Evolutionary conservation across 2,329 filamentous ascomycete species (phyloP).

Genomic region (Fragosphaeria purpurea): DNA sequence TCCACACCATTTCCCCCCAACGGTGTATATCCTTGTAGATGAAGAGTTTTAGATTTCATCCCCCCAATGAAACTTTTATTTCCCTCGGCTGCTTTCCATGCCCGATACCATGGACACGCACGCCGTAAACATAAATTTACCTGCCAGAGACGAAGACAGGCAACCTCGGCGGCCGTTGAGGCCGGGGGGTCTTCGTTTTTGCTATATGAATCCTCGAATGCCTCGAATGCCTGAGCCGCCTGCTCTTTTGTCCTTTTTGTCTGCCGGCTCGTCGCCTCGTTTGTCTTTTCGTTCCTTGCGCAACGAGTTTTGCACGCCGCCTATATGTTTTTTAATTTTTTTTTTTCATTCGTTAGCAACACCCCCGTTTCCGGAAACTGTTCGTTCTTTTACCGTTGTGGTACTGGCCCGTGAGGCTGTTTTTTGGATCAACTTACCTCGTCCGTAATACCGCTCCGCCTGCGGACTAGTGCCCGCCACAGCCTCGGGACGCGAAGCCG

Average conservation of each 20-base stretch:
- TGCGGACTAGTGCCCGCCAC: slow-evolving; percentile 26
- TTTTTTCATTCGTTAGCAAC: slow-evolving; percentile 20
- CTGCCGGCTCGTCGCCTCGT: slow-evolving; percentile 30
- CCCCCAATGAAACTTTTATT: too few relatives aligned
- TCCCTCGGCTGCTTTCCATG: too few relatives aligned
- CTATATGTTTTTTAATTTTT: slow-evolving; percentile 21
- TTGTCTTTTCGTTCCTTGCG: slow-evolving; percentile 43
- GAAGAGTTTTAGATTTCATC: too few relatives aligned
- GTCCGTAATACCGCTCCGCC: slow-evolving; percentile 30
- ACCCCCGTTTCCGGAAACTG: too few relatives aligned
- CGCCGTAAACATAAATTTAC: too few relatives aligned
- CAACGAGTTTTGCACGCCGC: slow-evolving; percentile 36
- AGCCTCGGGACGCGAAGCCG: slow-evolving; percentile 3
- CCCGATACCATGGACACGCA: too few relatives aligned
- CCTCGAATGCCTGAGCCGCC: slow-evolving; percentile 22
- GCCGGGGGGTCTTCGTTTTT: not conserved
- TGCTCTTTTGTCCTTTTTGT: slow-evolving; percentile 34
- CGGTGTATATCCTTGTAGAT: too few relatives aligned
- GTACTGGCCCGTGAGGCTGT: not conserved
- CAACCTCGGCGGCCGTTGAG: too few relatives aligned
- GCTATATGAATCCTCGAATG: slow-evolving; percentile 27
- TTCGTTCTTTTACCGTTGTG: not conserved
- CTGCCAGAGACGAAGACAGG: too few relatives aligned
- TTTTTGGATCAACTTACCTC: slow-evolving; percentile 33
- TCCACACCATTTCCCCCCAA: too few relatives aligned